These are phyloP conservation scores for Akanthomyces uredinophilus DNA, from an alignment of 2,329 filamentous ascomycete genomes.

Conservation along the genomic window DNA sequence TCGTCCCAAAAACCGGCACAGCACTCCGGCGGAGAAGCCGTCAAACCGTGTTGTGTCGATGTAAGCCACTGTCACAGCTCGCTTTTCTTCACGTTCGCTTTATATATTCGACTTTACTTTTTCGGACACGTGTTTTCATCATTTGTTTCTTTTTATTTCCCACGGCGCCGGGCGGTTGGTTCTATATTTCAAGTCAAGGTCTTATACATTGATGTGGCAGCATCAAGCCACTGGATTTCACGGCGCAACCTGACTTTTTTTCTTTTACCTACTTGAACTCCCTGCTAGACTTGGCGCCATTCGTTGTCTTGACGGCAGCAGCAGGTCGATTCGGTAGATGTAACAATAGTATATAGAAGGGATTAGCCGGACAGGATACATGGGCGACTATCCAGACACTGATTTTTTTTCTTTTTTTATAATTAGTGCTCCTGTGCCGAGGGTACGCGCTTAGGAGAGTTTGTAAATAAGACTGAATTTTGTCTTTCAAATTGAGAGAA, in stretches of 20 bases:
- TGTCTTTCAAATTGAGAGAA: neutral
- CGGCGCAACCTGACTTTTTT: neutral
- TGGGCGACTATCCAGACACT: neutral
- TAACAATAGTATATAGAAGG: constrained; percentile 4
- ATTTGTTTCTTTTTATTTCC: neutral
- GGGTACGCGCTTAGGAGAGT: neutral
- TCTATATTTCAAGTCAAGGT: constrained; percentile 1
- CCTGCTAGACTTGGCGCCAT: neutral
- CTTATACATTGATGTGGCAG: neutral
- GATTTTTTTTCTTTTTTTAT: neutral
- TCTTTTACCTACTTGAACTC: neutral
- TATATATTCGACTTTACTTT: constrained; percentile 3
- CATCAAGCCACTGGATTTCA: neutral
- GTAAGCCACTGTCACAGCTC: constrained; percentile 26
- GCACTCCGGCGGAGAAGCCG: constrained; percentile 27
- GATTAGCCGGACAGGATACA: neutral
- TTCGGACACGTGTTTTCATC: neutral
- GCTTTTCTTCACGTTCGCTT: constrained; percentile 1
- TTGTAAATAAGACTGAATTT: neutral
- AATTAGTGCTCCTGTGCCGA: neutral
- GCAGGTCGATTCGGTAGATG: neutral
- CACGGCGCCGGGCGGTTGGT: neutral
- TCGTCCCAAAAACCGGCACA: constrained; percentile 36
- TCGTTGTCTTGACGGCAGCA: neutral
- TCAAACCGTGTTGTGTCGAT: constrained; percentile 38